These are phyloP conservation scores for Geranomyces michiganensis DNA, from an alignment of 192 early-diverging fungal genomes.

Conservation along the genomic window DNA sequence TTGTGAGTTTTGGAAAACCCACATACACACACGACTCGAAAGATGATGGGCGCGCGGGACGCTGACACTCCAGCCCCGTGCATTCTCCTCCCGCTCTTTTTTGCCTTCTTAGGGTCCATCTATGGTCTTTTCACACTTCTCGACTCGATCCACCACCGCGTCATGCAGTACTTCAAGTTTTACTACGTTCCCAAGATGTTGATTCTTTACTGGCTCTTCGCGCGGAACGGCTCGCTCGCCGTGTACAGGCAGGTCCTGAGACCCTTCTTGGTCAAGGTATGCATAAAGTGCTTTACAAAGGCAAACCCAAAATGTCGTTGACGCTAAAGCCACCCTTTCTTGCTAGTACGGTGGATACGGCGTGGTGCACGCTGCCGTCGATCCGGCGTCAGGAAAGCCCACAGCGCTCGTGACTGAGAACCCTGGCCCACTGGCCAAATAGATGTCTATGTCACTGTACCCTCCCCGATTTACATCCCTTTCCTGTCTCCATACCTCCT, in stretches of 20 bases:
- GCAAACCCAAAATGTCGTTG: too few relatives aligned
- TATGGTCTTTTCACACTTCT: slow-evolving; percentile 52
- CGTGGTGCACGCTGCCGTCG: slow-evolving; percentile 12
- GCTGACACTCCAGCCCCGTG: too few relatives aligned
- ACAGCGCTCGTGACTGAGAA: slow-evolving; percentile 10
- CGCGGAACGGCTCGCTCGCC: slow-evolving; percentile 44
- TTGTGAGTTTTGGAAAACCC: slow-evolving; percentile 43
- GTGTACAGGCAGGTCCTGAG: slow-evolving; percentile 45
- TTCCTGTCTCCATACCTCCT: too few relatives aligned
- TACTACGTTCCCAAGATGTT: slow-evolving; percentile 54
- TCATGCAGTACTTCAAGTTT: slow-evolving; percentile 33
- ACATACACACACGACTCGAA: too few relatives aligned
- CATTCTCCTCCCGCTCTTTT: too few relatives aligned
- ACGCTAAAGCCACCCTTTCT: background rate
- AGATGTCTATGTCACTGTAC: background rate
- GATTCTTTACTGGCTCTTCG: slow-evolving; percentile 51
- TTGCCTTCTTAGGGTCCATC: slow-evolving; percentile 42
- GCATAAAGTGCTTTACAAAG: background rate
- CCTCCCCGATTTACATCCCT: too few relatives aligned
- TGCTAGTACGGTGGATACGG: slow-evolving; percentile 33
- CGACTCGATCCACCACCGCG: slow-evolving; percentile 35
- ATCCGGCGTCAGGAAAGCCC: background rate
- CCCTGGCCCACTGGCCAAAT: slow-evolving; percentile 8
- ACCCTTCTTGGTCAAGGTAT: slow-evolving; percentile 32
- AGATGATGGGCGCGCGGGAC: too few relatives aligned